phyloP scores from a whole-genome alignment of 2,329 filamentous ascomycete species.

The Stromatinia cepivora region DNA sequence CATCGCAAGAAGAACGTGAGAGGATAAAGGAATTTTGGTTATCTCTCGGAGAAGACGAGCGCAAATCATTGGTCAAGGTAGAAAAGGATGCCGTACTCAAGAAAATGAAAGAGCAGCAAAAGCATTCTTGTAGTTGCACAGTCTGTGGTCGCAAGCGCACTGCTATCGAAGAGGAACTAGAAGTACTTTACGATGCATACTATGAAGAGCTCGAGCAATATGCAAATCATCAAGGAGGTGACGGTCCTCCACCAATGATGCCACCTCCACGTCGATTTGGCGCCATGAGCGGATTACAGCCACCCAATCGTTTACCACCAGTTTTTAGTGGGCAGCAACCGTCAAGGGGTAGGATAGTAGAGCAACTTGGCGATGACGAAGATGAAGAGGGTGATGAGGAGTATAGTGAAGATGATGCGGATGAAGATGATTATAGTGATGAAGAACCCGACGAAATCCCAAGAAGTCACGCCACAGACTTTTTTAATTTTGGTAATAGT shows the following conservation, averaged over 20 bases:
- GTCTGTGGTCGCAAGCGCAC: constrained; percentile 95
- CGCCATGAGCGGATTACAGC: constrained; percentile 54
- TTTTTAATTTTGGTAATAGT: constrained; percentile 97
- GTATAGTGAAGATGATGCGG: constrained; percentile 50
- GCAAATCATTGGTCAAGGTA: constrained; percentile 93
- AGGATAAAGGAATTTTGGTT: constrained; percentile 99
- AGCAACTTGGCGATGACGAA: constrained; percentile 54
- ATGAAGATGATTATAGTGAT: constrained; percentile 69
- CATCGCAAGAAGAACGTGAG: constrained; percentile 89
- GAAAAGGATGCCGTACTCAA: constrained; percentile 97
- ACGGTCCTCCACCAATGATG: constrained; percentile 68
- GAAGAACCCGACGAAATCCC: constrained; percentile 65
- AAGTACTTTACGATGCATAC: constrained; percentile 97
- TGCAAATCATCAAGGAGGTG: constrained; percentile 78
- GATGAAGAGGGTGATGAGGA: constrained; percentile 50
- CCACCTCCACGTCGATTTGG: constrained; percentile 65
- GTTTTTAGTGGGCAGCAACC: constrained; percentile 66
- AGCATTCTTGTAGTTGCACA: constrained; percentile 97
- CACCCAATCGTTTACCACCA: constrained; percentile 57
- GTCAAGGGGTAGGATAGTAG: constrained; percentile 72
- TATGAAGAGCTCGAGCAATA: constrained; percentile 98
- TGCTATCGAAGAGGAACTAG: constrained; percentile 96
- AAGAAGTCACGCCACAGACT: constrained; percentile 72
- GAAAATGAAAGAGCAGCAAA: constrained; percentile 99
- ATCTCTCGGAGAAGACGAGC: constrained; percentile 87